Evolutionary conservation across 768 basidiomycete species (phyloP).

Genomic region (Stropharia rugosoannulata): DNA sequence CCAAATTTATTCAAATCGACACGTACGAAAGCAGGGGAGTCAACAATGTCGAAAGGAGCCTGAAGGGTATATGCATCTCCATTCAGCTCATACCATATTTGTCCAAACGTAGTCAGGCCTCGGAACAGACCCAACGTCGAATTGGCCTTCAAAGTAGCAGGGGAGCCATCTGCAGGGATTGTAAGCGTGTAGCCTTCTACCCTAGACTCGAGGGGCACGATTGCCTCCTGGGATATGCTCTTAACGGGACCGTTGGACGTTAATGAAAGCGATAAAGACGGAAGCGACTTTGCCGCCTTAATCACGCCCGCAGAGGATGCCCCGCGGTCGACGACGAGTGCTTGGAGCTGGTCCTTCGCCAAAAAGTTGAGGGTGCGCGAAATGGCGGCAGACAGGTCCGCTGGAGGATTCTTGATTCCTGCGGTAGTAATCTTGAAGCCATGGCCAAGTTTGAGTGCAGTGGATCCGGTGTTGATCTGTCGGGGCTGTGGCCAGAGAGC

Average conservation of each 20-base stretch:
- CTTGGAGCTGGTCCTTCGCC: conserved; percentile 53
- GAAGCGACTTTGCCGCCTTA: conserved; percentile 38
- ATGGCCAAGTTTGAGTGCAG: conserved; percentile 33
- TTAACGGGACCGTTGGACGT: conserved; percentile 26
- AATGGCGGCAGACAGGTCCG: conserved; percentile 57
- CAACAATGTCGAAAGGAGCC: conserved; percentile 58
- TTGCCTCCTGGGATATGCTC: conserved; percentile 55
- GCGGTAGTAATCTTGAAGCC: conserved; percentile 43
- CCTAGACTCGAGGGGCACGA: conserved; percentile 47
- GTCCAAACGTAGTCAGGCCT: conserved; percentile 73
- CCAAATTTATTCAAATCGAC: neutral
- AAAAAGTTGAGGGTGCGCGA: conserved; percentile 43
- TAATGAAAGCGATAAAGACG: conserved; percentile 46
- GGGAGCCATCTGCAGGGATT: conserved; percentile 55
- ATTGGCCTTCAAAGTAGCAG: conserved; percentile 56
- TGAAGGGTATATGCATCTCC: conserved; percentile 53
- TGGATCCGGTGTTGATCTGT: conserved; percentile 40
- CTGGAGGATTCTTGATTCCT: conserved; percentile 41
- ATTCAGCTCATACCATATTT: conserved; percentile 61
- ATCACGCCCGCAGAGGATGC: conserved; percentile 44
- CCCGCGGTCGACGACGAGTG: conserved; percentile 62
- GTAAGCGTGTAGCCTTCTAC: conserved; percentile 61
- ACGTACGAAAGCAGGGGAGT: conserved; percentile 67
- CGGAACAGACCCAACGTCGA: conserved; percentile 68
- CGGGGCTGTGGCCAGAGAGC: conserved; percentile 41